Evolutionary conservation across 257 asterid species (phyloP).

Genomic region (Ajuga chamaepitys): DNA sequence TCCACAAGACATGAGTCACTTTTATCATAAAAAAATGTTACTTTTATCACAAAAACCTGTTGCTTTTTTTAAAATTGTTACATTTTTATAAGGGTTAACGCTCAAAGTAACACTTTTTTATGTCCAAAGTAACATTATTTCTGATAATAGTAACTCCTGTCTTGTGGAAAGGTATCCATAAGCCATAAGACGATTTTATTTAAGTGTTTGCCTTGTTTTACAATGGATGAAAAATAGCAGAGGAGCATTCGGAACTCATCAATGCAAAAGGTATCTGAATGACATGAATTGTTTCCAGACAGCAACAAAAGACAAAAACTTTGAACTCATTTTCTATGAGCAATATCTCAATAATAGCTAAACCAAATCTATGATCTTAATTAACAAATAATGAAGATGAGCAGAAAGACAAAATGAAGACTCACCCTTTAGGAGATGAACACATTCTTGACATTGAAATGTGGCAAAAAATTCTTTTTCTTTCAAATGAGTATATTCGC

Average conservation of each 20-base stretch:
- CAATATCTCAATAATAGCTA: background rate
- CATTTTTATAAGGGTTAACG: no score
- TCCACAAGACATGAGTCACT: no score
- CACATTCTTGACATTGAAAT: conserved; percentile 38
- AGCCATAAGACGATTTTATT: no score
- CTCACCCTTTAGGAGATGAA: conserved; percentile 24
- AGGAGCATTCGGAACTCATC: background rate
- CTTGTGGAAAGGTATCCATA: no score
- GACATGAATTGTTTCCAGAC: no score
- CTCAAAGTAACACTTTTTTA: no score
- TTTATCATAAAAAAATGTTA: no score
- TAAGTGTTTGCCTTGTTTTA: background rate
- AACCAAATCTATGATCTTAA: no score
- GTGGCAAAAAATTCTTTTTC: conserved; percentile 38
- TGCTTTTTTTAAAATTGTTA: no score
- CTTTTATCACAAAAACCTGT: no score
- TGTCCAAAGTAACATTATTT: no score
- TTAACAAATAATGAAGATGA: background rate
- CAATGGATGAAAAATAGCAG: background rate
- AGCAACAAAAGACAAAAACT: background rate
- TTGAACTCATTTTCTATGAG: background rate
- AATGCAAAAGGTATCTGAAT: background rate
- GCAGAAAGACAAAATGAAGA: background rate
- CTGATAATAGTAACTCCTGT: no score
- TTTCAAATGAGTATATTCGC: conserved; percentile 40